Conservation (phyloP, 2,329 filamentous ascomycete species). For the Hypoxylon sp. region DNA sequence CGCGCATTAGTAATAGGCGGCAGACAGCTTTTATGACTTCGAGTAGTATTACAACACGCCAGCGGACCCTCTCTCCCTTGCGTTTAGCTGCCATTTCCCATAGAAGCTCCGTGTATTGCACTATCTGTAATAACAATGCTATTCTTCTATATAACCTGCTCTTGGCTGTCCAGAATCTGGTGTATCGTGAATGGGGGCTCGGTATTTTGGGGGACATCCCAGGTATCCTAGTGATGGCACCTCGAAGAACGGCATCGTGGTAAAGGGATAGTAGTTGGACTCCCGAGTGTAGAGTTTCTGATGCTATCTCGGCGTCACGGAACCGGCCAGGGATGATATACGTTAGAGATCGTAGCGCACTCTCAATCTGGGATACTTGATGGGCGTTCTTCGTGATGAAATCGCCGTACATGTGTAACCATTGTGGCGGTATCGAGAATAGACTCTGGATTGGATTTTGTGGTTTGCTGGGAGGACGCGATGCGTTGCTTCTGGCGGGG, state of each 20-base stretch:
- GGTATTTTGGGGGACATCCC: conserved; percentile 68
- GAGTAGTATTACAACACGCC: conserved; percentile 88
- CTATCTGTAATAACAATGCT: conserved; percentile 86
- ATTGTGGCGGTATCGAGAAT: conserved; percentile 73
- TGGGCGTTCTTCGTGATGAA: conserved; percentile 97
- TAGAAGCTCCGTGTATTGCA: conserved; percentile 95
- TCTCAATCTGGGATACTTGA: conserved; percentile 95
- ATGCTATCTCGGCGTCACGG: conserved; percentile 93
- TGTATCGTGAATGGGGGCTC: conserved; percentile 75
- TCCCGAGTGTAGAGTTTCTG: conserved; percentile 89
- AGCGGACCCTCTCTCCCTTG: conserved; percentile 83
- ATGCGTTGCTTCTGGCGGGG: conserved; percentile 42
- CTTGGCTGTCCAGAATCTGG: conserved; percentile 75
- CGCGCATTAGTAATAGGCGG: conserved; percentile 81
- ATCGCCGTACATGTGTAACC: conserved; percentile 82
- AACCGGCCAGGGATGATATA: conserved; percentile 96
- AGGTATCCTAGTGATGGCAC: conserved; percentile 73
- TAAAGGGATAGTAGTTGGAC: conserved; percentile 93
- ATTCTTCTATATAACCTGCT: conserved; percentile 83
- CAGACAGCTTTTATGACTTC: conserved; percentile 91
- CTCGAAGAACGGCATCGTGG: conserved; percentile 88
- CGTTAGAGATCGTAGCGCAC: conserved; percentile 89
- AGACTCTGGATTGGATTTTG: conserved; percentile 59
- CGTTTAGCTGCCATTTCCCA: conserved; percentile 97
- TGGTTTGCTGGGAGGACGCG: conserved; percentile 44